Evolutionary conservation across 495 filamentous ascomycete genomes (phyloP).

Genomic region (Amphirosellinia nigrospora): DNA sequence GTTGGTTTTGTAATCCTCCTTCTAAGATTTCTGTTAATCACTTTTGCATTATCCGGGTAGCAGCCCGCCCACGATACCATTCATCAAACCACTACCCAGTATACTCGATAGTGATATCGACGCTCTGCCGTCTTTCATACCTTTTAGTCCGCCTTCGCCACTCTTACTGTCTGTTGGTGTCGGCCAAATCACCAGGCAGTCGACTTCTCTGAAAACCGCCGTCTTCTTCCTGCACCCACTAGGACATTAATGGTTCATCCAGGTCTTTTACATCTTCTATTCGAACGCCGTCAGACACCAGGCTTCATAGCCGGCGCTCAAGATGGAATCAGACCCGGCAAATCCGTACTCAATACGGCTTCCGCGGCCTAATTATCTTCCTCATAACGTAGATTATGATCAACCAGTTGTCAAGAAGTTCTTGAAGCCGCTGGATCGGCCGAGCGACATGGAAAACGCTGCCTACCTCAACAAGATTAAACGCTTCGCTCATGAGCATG

Average conservation of each 20-base stretch:
- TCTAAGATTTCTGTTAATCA: too few relatives aligned
- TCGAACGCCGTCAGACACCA: not conserved
- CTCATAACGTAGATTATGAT: slow-evolving; percentile 50
- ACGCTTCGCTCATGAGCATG: slow-evolving; percentile 70
- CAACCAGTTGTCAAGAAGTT: slow-evolving; percentile 74
- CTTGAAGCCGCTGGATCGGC: slow-evolving; percentile 58
- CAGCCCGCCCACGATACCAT: not conserved
- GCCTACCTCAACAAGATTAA: slow-evolving; percentile 68
- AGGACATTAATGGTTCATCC: not conserved
- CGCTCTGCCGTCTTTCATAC: not conserved
- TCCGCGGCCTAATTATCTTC: slow-evolving; percentile 58
- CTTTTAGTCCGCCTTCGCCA: not conserved
- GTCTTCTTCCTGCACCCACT: not conserved
- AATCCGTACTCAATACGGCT: slow-evolving; percentile 44
- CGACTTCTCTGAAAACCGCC: not conserved
- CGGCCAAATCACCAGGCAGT: not conserved
- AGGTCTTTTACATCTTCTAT: not conserved
- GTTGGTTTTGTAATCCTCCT: not conserved
- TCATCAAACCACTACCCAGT: not conserved
- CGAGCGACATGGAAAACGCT: slow-evolving; percentile 62
- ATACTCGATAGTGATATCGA: not conserved
- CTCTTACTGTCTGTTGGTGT: not conserved
- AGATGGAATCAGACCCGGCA: slow-evolving; percentile 35
- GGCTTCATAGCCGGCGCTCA: slow-evolving; percentile 13
- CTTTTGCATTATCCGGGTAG: too few relatives aligned